Evolutionary conservation across 2,329 filamentous ascomycete genomes (phyloP).

Genomic region (Neonectria magnoliae): DNA sequence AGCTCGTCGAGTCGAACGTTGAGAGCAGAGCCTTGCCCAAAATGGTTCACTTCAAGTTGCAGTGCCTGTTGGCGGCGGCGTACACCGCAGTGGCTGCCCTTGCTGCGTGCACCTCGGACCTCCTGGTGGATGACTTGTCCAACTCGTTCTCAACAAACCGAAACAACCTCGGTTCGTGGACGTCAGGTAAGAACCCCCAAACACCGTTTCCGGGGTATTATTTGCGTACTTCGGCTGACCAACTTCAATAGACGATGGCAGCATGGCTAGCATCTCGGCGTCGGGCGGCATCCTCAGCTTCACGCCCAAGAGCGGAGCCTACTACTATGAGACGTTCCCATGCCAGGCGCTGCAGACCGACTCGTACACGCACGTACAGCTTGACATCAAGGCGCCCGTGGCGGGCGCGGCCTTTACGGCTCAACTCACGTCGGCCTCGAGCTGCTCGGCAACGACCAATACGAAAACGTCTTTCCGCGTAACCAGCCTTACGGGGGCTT

Average conservation of each 20-base stretch:
- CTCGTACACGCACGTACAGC: slow-evolving; percentile 57
- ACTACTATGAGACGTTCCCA: slow-evolving; percentile 64
- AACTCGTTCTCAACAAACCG: slow-evolving; percentile 44
- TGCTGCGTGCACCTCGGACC: slow-evolving; percentile 42
- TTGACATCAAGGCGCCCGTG: slow-evolving; percentile 37
- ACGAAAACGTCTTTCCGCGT: slow-evolving; percentile 56
- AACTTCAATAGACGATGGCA: slow-evolving; percentile 56
- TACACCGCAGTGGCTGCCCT: slow-evolving; percentile 27
- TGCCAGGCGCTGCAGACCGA: slow-evolving; percentile 57
- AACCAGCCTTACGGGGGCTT: slow-evolving; percentile 58
- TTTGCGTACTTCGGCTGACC: slow-evolving; percentile 13
- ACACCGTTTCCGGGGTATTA: neutral
- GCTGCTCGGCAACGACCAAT: slow-evolving; percentile 53
- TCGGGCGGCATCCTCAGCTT: slow-evolving; percentile 58
- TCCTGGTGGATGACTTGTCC: slow-evolving; percentile 48
- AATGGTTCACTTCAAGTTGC: slow-evolving; percentile 29
- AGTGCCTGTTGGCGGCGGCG: slow-evolving; percentile 24
- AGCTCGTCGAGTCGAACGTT: neutral
- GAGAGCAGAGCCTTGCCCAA: neutral
- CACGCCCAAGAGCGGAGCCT: slow-evolving; percentile 58
- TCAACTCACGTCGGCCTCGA: slow-evolving; percentile 53
- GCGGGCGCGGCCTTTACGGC: slow-evolving; percentile 40
- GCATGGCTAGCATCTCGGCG: slow-evolving; percentile 55
- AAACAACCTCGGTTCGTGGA: slow-evolving; percentile 49
- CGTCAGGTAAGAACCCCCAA: slow-evolving; percentile 46